phyloP scores from a whole-genome alignment of 768 basidiomycete genomes.

The Lentinus brumalis region DNA sequence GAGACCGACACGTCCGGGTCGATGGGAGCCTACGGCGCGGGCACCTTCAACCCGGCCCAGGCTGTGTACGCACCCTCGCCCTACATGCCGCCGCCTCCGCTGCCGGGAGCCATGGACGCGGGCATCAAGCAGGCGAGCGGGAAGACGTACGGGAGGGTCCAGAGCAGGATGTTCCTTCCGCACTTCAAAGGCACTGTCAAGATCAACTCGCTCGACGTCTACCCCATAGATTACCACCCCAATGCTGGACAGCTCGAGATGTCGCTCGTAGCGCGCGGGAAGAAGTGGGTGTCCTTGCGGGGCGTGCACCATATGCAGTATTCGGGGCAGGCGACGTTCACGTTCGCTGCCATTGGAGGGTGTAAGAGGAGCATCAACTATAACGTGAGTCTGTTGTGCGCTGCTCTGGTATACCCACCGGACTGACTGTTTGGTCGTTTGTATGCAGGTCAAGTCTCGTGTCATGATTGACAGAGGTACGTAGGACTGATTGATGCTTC shows the following conservation, averaged over 20 bases:
- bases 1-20: neutral
- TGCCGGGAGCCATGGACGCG: neutral
- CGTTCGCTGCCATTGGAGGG: neutral
- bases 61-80: neutral
- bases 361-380: slow-evolving; percentile 43
- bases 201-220: slow-evolving; percentile 51
- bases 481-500: no score
- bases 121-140: slow-evolving; percentile 9
- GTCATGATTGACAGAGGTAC: slow-evolving; percentile 62
- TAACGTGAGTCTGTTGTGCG: slow-evolving; percentile 37
- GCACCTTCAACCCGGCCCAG: slow-evolving; percentile 4
- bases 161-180: slow-evolving; percentile 37
- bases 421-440: neutral
- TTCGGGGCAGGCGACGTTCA: slow-evolving; percentile 47
- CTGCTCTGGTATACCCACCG: no score
- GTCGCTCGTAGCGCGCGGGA: slow-evolving; percentile 47
- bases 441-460: slow-evolving; percentile 49
- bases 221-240: slow-evolving; percentile 53
- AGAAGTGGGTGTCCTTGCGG: slow-evolving; percentile 54
- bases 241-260: slow-evolving; percentile 42
- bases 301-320: slow-evolving; percentile 42
- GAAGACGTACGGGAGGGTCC: slow-evolving; percentile 40
- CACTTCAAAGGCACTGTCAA: slow-evolving; percentile 49
- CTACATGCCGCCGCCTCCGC: neutral
- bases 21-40: slow-evolving; percentile 7